Evolutionary conservation across 345 rosid genomes (phyloP).

Genomic region (Cochlearia excelsa): DNA sequence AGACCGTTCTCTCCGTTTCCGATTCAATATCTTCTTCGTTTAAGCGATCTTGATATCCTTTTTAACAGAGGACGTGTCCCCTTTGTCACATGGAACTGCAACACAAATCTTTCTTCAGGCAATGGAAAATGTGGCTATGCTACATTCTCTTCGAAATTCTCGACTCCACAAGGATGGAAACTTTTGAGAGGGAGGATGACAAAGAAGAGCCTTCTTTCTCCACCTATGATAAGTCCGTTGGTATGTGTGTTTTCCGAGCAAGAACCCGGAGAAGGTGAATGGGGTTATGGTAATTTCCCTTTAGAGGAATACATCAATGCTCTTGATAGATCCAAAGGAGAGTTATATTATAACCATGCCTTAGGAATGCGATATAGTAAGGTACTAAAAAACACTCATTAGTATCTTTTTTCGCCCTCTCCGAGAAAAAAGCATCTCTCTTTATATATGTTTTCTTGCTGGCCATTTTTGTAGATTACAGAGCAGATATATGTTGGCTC

Average conservation of each 20-base stretch:
- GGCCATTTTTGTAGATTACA: slow-evolving; percentile 53
- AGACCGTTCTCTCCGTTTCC: slow-evolving; percentile 85
- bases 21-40: slow-evolving; percentile 50
- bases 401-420: too few relatives aligned
- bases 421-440: background rate
- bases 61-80: slow-evolving; percentile 76
- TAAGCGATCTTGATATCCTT: slow-evolving; percentile 55
- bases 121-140: slow-evolving; percentile 73
- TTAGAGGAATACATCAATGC: slow-evolving; percentile 85
- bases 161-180: slow-evolving; percentile 58
- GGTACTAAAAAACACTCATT: slow-evolving; percentile 31
- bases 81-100: slow-evolving; percentile 83
- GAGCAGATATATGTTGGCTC: slow-evolving; percentile 91
- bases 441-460: slow-evolving; percentile 24
- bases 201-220: slow-evolving; percentile 40
- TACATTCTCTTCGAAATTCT: slow-evolving; percentile 69
- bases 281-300: slow-evolving; percentile 91
- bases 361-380: slow-evolving; percentile 88
- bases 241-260: slow-evolving; percentile 70
- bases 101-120: slow-evolving; percentile 49
- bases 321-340: slow-evolving; percentile 81
- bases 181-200: slow-evolving; percentile 43
- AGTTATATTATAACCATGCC: slow-evolving; percentile 76
- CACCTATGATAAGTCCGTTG: slow-evolving; percentile 46
- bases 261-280: slow-evolving; percentile 75